A percentile compares a stretch with the other conserved stretches of the same genome.
Conservation (phyloP, 2,329 filamentous ascomycete genomes). For the Colletotrichum magnum region DNA sequence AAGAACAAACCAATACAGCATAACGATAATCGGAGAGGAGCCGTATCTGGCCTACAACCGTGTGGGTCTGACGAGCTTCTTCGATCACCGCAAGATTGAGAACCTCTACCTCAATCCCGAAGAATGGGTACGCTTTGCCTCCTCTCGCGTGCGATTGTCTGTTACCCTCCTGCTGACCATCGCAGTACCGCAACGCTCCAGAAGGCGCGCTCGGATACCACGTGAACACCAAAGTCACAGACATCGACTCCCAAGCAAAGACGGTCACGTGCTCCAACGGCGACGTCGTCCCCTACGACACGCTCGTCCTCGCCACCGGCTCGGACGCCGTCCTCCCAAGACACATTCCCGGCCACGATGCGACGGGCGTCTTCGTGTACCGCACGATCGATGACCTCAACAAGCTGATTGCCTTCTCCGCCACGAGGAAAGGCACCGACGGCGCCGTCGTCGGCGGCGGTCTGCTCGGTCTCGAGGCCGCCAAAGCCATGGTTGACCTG, state of each 20-base stretch:
- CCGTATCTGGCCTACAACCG: constrained; percentile 91
- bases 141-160: background rate
- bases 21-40: constrained; percentile 91
- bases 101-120: constrained; percentile 89
- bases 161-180: constrained; percentile 6
- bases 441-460: constrained; percentile 89
- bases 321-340: constrained; percentile 83
- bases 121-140: constrained; percentile 75
- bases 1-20: constrained; percentile 80
- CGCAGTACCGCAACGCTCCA: constrained; percentile 76
- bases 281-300: constrained; percentile 79
- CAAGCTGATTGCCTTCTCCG: constrained; percentile 80
- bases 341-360: constrained; percentile 83
- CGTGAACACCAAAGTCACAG: constrained; percentile 78
- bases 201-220: constrained; percentile 81
- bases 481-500: constrained; percentile 92
- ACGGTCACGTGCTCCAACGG: constrained; percentile 79
- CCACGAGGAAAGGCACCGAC: constrained; percentile 74
- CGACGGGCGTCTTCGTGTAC: constrained; percentile 90
- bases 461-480: constrained; percentile 87
- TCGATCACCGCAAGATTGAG: constrained; percentile 87
- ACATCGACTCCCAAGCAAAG: constrained; percentile 75
- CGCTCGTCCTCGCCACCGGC: constrained; percentile 87
- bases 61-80: constrained; percentile 90
- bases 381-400: constrained; percentile 87